Base-by-base conservation (phyloP, 1,284 basidiomycete species). In the Cutaneotrichosporon dermatis region DNA sequence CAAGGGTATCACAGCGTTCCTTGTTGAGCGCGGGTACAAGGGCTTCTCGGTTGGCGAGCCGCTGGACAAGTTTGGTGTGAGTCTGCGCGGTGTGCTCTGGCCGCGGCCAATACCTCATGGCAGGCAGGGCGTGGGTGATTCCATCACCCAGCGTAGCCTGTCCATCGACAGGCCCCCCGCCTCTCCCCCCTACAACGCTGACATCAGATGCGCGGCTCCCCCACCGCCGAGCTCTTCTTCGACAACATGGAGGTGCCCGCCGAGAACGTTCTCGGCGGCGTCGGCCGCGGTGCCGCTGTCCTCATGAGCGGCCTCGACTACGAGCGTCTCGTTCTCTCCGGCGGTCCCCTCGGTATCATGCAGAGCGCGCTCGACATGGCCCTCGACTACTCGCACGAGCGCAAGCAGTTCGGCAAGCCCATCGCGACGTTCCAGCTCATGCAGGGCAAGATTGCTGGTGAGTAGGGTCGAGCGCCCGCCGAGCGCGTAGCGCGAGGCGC, bases 241-340 rank as follows among this genome's bases (percentile, higher is more conserved):
- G 91, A 96, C 70, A 84, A 92, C 68, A 93, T 93, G 67, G 83
- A 88, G 67, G 87, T 96, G 2, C 91, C 92, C 2, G 85, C 88
- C 72, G 88, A 86, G 71, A 95, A 95, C 72, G 85, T 96, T 10
- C 83, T 97, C 4, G 93, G 93, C 4, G 78, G 83, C 54, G 81
- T 93, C 0, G 84, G 91, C 72, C 83, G 83, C 62, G 94, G 93
- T 6, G 92, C 86, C 2, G 83, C 83, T 1, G 93, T 97, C 2
- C 84, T 97, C 48, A 97, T 97, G 93, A 91, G 88, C 35, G 94
- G 93, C 0, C 81, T 97, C 40, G 93, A 97, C 74, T 82, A 96
- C 53, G 93, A 97, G 73, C 84, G 94, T 36, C 83, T 97, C 35
- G 93, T 97, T 6, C 81, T 97, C 46, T 90, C 88, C 63, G 93